Conservation (phyloP, 345 rosid species). For the Reutealis trisperma region DNA sequence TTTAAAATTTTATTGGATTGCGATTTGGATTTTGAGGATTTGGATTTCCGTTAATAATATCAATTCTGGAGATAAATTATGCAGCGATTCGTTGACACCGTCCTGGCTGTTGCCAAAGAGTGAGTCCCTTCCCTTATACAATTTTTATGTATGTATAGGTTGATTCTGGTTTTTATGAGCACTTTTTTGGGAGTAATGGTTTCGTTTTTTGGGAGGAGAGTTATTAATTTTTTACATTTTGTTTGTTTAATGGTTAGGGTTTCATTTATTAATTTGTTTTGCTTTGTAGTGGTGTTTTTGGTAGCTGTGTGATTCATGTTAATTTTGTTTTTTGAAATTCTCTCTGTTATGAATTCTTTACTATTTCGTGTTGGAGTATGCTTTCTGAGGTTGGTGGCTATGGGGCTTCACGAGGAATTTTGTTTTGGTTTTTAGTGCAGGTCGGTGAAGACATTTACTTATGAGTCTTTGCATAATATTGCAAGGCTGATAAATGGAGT, state of each 20-base stretch:
- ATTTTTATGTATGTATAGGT: background rate
- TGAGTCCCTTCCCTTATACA: constrained; percentile 34
- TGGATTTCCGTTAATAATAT: background rate
- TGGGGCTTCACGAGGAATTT: background rate
- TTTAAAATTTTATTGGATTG: background rate
- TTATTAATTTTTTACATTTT: background rate
- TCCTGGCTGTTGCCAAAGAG: constrained; percentile 94
- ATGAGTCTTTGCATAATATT: constrained; percentile 77
- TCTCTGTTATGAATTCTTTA: too few relatives aligned
- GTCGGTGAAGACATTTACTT: constrained; percentile 87
- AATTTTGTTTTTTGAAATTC: too few relatives aligned
- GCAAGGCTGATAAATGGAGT: constrained; percentile 83
- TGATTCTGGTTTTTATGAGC: background rate
- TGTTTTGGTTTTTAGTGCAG: constrained; percentile 56
- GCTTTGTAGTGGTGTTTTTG: background rate
- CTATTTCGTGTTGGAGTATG: too few relatives aligned
- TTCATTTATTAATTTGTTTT: background rate
- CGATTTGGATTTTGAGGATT: background rate
- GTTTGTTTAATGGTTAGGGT: background rate
- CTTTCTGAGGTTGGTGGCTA: background rate
- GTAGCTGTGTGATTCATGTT: background rate
- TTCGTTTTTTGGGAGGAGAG: background rate
- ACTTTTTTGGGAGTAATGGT: background rate
- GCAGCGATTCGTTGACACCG: constrained; percentile 82
- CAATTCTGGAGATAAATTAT: constrained; percentile 28